Evolutionary conservation across 148 eudicot genomes (phyloP).

Genomic region (Persicaria maculosa): DNA sequence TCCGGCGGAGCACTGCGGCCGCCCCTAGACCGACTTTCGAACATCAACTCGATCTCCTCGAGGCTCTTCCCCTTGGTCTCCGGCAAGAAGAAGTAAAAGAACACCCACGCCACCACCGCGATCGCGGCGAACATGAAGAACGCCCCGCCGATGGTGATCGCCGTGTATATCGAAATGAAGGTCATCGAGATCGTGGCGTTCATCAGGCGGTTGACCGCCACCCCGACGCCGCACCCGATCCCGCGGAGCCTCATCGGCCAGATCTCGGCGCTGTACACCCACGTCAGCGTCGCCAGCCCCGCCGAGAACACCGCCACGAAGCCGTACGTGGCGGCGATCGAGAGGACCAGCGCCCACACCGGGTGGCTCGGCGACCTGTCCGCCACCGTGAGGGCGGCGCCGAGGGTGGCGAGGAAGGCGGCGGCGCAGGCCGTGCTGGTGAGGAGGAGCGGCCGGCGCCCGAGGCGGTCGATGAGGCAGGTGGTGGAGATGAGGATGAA

Average conservation of each 20-base stretch:
- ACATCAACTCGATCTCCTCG: conserved; percentile 70
- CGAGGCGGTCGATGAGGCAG: conserved; percentile 46
- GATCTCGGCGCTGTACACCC: conserved; percentile 81
- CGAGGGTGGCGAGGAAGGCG: conserved; percentile 31
- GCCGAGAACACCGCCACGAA: conserved; percentile 53
- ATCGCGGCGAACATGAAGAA: conserved; percentile 62
- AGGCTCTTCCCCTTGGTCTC: conserved; percentile 68
- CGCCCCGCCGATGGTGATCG: conserved; percentile 72
- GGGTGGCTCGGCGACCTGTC: conserved; percentile 17
- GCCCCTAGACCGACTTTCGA: conserved; percentile 14
- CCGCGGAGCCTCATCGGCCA: conserved; percentile 61
- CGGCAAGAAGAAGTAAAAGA: conserved; percentile 61
- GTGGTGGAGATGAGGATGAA: conserved; percentile 35
- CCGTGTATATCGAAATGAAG: conserved; percentile 50
- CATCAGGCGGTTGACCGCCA: conserved; percentile 64
- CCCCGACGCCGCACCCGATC: conserved; percentile 57
- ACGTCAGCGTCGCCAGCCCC: conserved; percentile 63
- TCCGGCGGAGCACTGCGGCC: neutral
- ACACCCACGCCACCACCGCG: conserved; percentile 45
- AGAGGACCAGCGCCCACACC: conserved; percentile 46
- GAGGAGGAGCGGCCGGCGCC: conserved; percentile 54
- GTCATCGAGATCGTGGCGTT: conserved; percentile 64
- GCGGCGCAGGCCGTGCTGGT: conserved; percentile 40
- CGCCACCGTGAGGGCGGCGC: conserved; percentile 31
- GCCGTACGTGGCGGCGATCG: conserved; percentile 31